Base-by-base conservation (phyloP, 345 rosid species). In the Aegle marmelos region DNA sequence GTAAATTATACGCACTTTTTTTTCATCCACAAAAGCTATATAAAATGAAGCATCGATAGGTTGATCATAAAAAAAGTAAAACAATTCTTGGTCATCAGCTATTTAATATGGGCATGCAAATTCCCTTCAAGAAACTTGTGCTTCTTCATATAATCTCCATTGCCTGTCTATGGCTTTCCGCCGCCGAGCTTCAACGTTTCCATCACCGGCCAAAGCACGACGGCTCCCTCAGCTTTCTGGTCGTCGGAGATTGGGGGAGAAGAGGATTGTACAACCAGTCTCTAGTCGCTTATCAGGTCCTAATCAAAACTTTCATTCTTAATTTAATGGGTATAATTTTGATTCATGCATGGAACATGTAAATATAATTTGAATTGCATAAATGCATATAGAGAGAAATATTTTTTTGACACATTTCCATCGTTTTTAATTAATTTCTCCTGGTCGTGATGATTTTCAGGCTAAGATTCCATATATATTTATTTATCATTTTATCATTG, bases 161-260 rank as follows among this genome's bases (percentile, higher is more conserved):
- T 8, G 25, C 74, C 11, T 8, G 13, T 9, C 5, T 56, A 4
- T 21, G 72, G 33, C 34, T 54, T 3, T 71, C 62, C 74, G 64
- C 27, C 17, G 91, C 91, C 9, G 85, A 88, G 76, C 84, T 90
- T 50, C 79, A 64, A 33, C 83, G 85, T 50, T 69, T 91, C 11
- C 74, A 85, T 28, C 95, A 91, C 48, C 63, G 83, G 27, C 72
- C 68, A 5, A 87, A 91, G 77, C 57, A 58, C 9, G 91, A 91
- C 69, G 90, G 91, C 53, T 81, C 91, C 5, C 88, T 91, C 62
- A 86, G 85, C 78, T 82, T 91, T 81, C 76, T 93, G 73, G 97
- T 93, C 24, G 86, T 90, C 68, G 94, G 97, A 61, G 97, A 93
- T 39, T 93, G 97, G 97, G 97, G 95, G 69, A 84, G 97, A 80